Conservation (phyloP, 2,329 filamentous ascomycete genomes). For the Ophiocordyceps polyrhachis-furcata region DNA sequence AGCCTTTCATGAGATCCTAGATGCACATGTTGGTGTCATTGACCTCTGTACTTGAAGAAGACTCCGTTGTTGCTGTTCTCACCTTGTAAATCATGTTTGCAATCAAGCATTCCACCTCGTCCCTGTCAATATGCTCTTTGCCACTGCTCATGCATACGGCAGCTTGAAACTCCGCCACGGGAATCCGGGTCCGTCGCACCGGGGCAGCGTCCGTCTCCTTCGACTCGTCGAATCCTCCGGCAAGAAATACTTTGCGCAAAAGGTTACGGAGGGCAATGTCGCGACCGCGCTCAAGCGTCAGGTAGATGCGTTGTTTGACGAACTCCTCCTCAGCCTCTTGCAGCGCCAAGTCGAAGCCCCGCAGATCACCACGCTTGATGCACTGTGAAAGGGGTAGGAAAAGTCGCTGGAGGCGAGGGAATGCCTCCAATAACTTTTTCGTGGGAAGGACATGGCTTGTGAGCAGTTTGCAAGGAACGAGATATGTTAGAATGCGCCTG, state of each 20-base stretch:
- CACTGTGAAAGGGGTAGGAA: conserved; percentile 62
- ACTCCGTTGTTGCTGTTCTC: conserved; percentile 6
- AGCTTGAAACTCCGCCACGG: conserved; percentile 66
- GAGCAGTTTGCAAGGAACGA: conserved; percentile 83
- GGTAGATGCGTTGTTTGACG: conserved; percentile 80
- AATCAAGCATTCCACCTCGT: conserved; percentile 89
- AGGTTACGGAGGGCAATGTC: conserved; percentile 87
- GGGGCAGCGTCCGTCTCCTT: conserved; percentile 48
- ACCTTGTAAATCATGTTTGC: conserved; percentile 99
- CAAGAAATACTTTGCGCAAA: conserved; percentile 75
- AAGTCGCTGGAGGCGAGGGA: conserved; percentile 55
- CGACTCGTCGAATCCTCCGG: conserved; percentile 60
- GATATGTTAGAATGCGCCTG: conserved; percentile 80
- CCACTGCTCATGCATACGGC: conserved; percentile 59
- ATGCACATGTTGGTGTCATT: conserved; percentile 10
- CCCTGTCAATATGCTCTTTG: conserved; percentile 51
- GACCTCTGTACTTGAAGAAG: conserved; percentile 8
- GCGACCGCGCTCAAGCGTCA: conserved; percentile 79
- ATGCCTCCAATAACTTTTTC: conserved; percentile 48
- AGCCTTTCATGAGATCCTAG: conserved; percentile 90
- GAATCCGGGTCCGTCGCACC: conserved; percentile 57
- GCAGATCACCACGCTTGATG: conserved; percentile 68
- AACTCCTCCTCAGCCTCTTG: conserved; percentile 77
- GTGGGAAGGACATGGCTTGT: conserved; percentile 75
- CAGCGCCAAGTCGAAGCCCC: conserved; percentile 68